These are phyloP conservation scores for Pseudogymnoascus verrucosus DNA, from an alignment of 2,329 filamentous ascomycete genomes.

Conservation along the genomic window DNA sequence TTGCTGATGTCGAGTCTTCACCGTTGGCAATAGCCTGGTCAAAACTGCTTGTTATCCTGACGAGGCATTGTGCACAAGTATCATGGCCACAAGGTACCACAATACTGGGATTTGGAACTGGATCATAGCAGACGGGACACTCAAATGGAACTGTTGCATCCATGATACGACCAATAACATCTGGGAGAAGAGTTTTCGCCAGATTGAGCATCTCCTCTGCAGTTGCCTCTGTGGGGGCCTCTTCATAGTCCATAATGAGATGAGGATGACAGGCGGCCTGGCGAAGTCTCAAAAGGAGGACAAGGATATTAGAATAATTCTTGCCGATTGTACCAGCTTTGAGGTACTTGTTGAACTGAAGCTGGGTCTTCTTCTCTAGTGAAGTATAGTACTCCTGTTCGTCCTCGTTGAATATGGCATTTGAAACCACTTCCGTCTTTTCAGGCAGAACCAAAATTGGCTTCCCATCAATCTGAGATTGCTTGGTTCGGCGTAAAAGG, in stretches of 20 bases:
- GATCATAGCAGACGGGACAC: constrained; percentile 78
- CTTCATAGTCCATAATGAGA: constrained; percentile 57
- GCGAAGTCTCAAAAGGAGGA: constrained; percentile 70
- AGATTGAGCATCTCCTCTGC: constrained; percentile 43
- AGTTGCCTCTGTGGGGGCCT: constrained; percentile 16
- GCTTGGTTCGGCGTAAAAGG: constrained; percentile 75
- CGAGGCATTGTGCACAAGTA: constrained; percentile 69
- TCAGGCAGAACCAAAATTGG: constrained; percentile 63
- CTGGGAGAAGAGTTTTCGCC: constrained; percentile 49
- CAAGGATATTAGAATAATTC: constrained; percentile 72
- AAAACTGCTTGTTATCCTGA: constrained; percentile 56
- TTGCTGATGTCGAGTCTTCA: constrained; percentile 37
- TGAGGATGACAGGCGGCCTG: constrained; percentile 75
- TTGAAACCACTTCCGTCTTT: constrained; percentile 52
- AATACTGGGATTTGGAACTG: constrained; percentile 64
- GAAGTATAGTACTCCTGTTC: constrained; percentile 57
- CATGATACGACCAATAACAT: constrained; percentile 60
- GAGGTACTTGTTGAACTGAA: constrained; percentile 71
- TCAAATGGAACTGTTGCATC: constrained; percentile 44
- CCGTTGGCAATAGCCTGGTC: constrained; percentile 49
- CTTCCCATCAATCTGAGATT: constrained; percentile 68
- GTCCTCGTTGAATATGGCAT: constrained; percentile 59
- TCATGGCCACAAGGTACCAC: constrained; percentile 79
- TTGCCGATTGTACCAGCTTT: constrained; percentile 57
- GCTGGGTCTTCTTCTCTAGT: constrained; percentile 57